phyloP scores from a whole-genome alignment of 345 rosid species.

The Lepidium didymum region DNA sequence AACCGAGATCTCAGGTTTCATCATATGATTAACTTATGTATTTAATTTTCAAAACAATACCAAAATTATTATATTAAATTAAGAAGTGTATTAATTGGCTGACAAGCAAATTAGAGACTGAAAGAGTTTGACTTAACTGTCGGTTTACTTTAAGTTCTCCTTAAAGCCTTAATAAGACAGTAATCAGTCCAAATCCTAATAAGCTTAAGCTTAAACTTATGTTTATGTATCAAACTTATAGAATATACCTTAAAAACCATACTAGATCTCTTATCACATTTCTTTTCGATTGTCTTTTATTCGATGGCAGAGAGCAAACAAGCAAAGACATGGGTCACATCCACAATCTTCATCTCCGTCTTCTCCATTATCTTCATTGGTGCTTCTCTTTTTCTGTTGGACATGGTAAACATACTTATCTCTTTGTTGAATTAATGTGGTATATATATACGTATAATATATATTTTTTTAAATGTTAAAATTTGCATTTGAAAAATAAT shows the following conservation, averaged over 20 bases:
- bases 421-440: slow-evolving; percentile 18
- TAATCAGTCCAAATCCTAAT: neutral
- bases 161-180: neutral
- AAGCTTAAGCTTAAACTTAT: neutral
- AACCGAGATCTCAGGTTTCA: neutral
- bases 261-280: neutral
- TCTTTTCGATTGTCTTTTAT: neutral
- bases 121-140: slow-evolving; percentile 1
- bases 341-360: slow-evolving; percentile 22
- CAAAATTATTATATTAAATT: neutral
- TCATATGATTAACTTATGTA: neutral
- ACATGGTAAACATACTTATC: slow-evolving; percentile 20
- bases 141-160: neutral
- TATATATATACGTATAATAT: slow-evolving; percentile 6
- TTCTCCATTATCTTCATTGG: slow-evolving; percentile 24
- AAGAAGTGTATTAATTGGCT: neutral
- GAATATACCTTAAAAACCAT: neutral
- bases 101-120: slow-evolving; percentile 1
- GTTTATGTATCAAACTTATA: neutral
- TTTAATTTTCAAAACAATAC: neutral
- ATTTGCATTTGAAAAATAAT: neutral
- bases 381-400: slow-evolving; percentile 20
- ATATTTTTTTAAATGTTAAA: neutral
- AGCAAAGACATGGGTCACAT: slow-evolving; percentile 29
- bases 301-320: slow-evolving; percentile 6